Base-by-base conservation (phyloP, 169 alveolate genomes). In the Plasmodium gaboni region DNA sequence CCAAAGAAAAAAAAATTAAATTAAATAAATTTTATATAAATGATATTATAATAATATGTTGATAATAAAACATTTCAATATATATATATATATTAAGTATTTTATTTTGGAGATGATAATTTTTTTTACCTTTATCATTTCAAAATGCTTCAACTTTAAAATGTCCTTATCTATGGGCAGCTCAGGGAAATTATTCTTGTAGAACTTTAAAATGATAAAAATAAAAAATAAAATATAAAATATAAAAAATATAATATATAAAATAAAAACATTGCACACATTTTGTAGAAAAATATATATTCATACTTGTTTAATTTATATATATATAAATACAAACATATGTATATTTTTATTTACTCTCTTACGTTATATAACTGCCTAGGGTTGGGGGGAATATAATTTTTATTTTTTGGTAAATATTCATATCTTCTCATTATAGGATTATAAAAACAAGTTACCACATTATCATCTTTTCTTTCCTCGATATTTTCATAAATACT, bases 401-500 rank as follows among this genome's bases (percentile, higher is more conserved):
- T 51, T 32, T 0, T 32, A 32, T 32, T 32, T 2, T 32, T 42
- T 60, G 88, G 19, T 4, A 74, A 28, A n/a, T 74, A 74, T 28
- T 74, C 88, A 67, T 74, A 74, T 59, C 88, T 17, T 67, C 63
- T 74, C 88, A 74, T 74, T 26, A 61, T 50, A 0, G 88, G 88
- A 50, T 74, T 74, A 48, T 74, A 74, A 74, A 74, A 74, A 13
- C 88, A 74, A 26, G 88, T 28, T 50, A 74, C 70, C 53, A 73
- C 46, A 42, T 59, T 38, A 15, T 42, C 88, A 50, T 26, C 24
- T 44, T 74, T 68, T 7, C 60, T 44, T 13, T 15, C 19, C 3
- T 74, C 88, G 17, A 73, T 17, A 38, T 4, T 15, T 15, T 74
- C 88, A 46, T 51, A 42, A 60, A 74, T 32, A 28, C 88, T 74